phyloP scores from a whole-genome alignment of 129 eudicot genomes.

The Heracleum sosnowskyi region DNA sequence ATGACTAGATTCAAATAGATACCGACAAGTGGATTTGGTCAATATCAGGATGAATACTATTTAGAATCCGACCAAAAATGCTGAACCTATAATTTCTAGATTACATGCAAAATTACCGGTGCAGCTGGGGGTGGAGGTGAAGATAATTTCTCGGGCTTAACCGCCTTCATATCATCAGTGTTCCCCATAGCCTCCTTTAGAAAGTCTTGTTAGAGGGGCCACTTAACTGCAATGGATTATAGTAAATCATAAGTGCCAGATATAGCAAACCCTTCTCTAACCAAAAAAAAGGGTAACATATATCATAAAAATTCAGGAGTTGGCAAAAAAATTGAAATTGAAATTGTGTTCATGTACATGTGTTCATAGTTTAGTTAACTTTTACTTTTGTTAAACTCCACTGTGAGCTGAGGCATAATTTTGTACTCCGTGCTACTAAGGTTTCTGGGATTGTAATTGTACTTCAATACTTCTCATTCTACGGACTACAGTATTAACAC shows the following conservation, averaged over 20 bases:
- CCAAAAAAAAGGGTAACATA: background rate
- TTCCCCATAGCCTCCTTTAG: slow-evolving; percentile 42
- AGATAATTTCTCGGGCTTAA: slow-evolving; percentile 47
- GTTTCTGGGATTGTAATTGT: background rate
- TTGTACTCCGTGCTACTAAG: background rate
- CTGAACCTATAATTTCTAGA: background rate
- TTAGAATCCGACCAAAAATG: background rate
- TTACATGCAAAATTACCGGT: slow-evolving; percentile 32
- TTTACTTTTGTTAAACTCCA: background rate
- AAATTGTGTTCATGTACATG: background rate
- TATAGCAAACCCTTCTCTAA: background rate
- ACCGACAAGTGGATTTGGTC: background rate
- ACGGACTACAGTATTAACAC: background rate
- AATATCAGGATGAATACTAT: background rate
- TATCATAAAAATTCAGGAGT: background rate
- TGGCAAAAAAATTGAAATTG: background rate
- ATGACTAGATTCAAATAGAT: background rate
- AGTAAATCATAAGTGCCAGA: background rate
- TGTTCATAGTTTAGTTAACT: background rate
- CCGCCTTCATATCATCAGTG: slow-evolving; percentile 44
- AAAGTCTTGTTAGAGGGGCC: slow-evolving; percentile 20
- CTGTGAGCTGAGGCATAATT: no score
- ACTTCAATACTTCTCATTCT: background rate
- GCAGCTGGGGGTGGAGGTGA: slow-evolving; percentile 53
- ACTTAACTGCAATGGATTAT: slow-evolving; percentile 14